These are phyloP conservation scores for Neofusicoccum laricinum DNA, from an alignment of 2,329 filamentous ascomycete species.

Conservation along the genomic window DNA sequence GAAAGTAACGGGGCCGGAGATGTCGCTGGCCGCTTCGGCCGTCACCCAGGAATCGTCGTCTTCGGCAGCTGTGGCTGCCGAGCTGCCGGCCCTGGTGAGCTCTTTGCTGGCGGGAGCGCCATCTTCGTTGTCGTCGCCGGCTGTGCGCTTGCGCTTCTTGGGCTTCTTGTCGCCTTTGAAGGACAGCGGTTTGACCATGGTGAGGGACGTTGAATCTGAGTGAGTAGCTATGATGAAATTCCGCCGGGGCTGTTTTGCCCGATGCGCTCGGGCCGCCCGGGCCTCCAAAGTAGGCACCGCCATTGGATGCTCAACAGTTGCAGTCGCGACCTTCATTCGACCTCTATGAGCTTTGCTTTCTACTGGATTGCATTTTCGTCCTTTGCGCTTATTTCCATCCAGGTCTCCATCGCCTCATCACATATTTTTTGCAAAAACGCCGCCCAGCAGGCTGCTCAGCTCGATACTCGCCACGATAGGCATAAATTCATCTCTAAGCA, in stretches of 20 bases:
- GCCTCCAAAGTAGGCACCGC: too few species aligned
- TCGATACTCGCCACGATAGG: too few species aligned
- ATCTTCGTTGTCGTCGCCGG: conserved; percentile 48
- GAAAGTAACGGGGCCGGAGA: conserved; percentile 78
- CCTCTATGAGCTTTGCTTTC: too few species aligned
- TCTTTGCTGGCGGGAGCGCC: conserved; percentile 34
- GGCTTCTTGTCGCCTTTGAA: conserved; percentile 98
- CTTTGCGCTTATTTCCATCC: too few species aligned
- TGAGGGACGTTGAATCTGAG: conserved; percentile 19
- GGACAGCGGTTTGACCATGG: conserved; percentile 81
- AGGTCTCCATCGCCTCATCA: too few species aligned
- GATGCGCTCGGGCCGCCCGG: background rate
- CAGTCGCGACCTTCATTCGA: background rate
- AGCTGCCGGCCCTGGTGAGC: conserved; percentile 17
- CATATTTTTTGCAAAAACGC: too few species aligned
- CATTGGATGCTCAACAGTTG: background rate
- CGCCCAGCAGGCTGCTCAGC: too few species aligned
- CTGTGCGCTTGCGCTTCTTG: conserved; percentile 82
- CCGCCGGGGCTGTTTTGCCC: background rate
- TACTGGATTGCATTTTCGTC: too few species aligned
- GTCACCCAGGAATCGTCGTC: conserved; percentile 66
- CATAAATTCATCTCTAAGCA: too few species aligned
- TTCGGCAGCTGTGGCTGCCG: conserved; percentile 24
- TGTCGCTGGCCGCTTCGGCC: conserved; percentile 70
- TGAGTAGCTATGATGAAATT: conserved; percentile 9